Conservation (phyloP, 495 filamentous ascomycete genomes). For the Neurospora tetrasperma region DNA sequence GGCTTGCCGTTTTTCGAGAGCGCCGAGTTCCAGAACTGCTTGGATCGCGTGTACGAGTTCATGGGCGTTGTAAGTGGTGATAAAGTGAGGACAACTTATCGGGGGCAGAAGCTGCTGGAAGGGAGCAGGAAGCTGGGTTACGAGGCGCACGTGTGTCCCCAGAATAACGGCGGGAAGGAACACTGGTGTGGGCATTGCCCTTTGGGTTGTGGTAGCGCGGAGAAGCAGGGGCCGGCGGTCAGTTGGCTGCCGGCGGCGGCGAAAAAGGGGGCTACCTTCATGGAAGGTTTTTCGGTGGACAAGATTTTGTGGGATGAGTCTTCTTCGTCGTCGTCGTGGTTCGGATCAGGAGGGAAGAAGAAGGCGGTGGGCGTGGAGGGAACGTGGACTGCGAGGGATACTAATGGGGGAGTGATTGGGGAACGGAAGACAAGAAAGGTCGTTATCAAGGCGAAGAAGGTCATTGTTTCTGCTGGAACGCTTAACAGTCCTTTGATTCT, state of each 20-base stretch:
- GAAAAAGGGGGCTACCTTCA: slow-evolving; percentile 61
- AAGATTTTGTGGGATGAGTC: slow-evolving; percentile 55
- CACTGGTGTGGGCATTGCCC: slow-evolving; percentile 78
- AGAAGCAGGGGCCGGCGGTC: slow-evolving; percentile 70
- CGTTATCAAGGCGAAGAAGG: slow-evolving; percentile 68
- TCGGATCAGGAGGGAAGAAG: slow-evolving; percentile 21
- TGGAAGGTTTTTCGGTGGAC: slow-evolving; percentile 66
- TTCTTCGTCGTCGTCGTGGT: slow-evolving; percentile 17
- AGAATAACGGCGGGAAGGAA: slow-evolving; percentile 61
- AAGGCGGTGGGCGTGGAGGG: slow-evolving; percentile 59
- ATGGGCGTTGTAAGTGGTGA: slow-evolving; percentile 54
- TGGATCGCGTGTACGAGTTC: slow-evolving; percentile 51
- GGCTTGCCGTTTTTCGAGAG: slow-evolving; percentile 72
- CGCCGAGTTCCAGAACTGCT: slow-evolving; percentile 58
- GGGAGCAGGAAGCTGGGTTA: slow-evolving; percentile 70
- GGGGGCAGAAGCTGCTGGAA: slow-evolving; percentile 60
- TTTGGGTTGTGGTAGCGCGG: slow-evolving; percentile 58
- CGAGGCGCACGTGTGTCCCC: slow-evolving; percentile 57
- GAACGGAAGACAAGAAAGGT: slow-evolving; percentile 44
- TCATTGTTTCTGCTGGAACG: slow-evolving; percentile 64
- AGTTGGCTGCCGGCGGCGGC: slow-evolving; percentile 72
- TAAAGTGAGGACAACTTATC: slow-evolving; percentile 57
- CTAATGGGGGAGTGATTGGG: slow-evolving; percentile 44
- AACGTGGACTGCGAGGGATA: slow-evolving; percentile 61
- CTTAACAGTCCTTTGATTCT: slow-evolving; percentile 69